Evolutionary conservation across 225 moss, liverwort and hornwort genomes (phyloP).

Genomic region (Rhytidiadelphus loreus): DNA sequence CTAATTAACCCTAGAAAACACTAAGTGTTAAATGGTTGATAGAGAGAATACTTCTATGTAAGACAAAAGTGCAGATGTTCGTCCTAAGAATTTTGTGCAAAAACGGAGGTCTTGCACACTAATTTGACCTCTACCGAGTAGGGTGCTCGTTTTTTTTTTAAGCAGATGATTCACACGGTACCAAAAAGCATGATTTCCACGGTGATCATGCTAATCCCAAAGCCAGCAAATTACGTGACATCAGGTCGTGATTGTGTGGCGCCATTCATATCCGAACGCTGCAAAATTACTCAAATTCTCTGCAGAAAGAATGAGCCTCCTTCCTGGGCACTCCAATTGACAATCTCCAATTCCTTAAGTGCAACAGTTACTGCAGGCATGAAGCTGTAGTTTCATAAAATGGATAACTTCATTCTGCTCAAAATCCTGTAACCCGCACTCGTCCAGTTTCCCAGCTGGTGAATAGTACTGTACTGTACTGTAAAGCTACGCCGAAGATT

Average conservation of each 20-base stretch:
- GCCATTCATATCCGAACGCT: background rate
- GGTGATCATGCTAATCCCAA: background rate
- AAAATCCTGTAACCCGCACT: background rate
- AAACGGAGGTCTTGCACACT: background rate
- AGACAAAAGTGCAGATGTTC: background rate
- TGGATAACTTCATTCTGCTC: background rate
- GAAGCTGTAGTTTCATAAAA: background rate
- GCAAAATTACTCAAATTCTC: background rate
- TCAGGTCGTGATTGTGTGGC: background rate
- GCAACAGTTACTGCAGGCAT: background rate
- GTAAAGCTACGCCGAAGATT: background rate
- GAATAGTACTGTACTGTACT: background rate
- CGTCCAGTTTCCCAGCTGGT: background rate
- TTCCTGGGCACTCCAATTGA: background rate
- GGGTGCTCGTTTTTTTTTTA: background rate
- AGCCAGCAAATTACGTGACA: background rate
- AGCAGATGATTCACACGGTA: background rate
- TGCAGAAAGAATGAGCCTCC: background rate
- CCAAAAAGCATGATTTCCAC: background rate
- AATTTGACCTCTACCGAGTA: background rate
- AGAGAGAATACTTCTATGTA: background rate
- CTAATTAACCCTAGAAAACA: background rate
- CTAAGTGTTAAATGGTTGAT: accelerated
- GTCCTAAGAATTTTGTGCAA: background rate
- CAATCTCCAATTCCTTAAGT: background rate